phyloP scores from a whole-genome alignment of 1,284 basidiomycete species.

The Puccinia novopanici region DNA sequence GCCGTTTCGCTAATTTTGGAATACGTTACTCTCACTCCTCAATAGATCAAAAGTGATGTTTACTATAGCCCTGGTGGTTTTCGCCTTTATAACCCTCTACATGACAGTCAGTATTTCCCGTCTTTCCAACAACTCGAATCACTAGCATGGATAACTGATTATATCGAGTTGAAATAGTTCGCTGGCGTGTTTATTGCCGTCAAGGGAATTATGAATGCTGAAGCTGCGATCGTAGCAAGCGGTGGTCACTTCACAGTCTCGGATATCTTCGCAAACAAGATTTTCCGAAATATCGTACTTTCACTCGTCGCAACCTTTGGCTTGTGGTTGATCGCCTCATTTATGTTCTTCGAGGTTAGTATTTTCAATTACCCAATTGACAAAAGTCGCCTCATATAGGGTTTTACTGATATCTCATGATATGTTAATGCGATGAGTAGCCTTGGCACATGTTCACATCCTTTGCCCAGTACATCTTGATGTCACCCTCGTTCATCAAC shows the following conservation, averaged over 20 bases:
- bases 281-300: slow-evolving; percentile 82
- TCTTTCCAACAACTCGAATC: neutral
- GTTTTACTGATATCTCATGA: neutral
- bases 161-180: slow-evolving; percentile 62
- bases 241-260: slow-evolving; percentile 64
- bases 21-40: neutral
- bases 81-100: slow-evolving; percentile 83
- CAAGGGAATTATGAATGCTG: slow-evolving; percentile 66
- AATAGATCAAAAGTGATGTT: slow-evolving; percentile 71
- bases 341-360: slow-evolving; percentile 73
- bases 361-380: slow-evolving; percentile 45
- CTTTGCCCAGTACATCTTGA: slow-evolving; percentile 87
- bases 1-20: neutral
- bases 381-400: neutral
- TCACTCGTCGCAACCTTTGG: slow-evolving; percentile 83
- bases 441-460: slow-evolving; percentile 84
- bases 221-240: slow-evolving; percentile 61
- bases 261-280: slow-evolving; percentile 71
- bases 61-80: slow-evolving; percentile 77
- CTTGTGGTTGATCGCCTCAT: slow-evolving; percentile 75
- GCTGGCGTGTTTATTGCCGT: slow-evolving; percentile 77
- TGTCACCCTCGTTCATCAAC: slow-evolving; percentile 88
- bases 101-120: slow-evolving; percentile 71
- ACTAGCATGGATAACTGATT: neutral
- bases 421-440: slow-evolving; percentile 58